Base-by-base conservation (phyloP, 2,329 filamentous ascomycete species). In the Albophoma yamanashiensis region DNA sequence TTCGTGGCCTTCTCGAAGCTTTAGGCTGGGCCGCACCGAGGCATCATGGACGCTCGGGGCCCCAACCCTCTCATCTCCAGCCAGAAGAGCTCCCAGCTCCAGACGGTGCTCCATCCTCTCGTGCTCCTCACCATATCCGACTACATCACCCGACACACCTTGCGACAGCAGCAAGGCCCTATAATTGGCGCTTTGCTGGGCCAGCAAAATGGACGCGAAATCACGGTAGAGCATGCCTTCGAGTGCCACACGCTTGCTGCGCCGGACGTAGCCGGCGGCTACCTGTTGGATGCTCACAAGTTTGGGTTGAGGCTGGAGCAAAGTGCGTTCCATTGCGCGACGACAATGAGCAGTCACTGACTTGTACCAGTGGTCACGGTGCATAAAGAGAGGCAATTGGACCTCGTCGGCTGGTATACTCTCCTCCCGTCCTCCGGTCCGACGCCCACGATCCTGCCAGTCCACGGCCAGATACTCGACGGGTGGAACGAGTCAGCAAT, bases 51-150 rank as follows among this genome's bases (percentile, higher is more conserved):
- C 60, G 73, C 77, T 62, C 64, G 72, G 62, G 64, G 62, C 61
- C 59, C 64, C 65, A 87, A 86, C 66, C 77, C 85, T 58, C 79
- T 90, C 63, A 71, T 91, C 55, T 89, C 87, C 7, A 80, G 79
- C 61, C 81, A 85, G 68, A 88, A 86, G 74, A 81, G 85, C 65
- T 82, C 83, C 50, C 90, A 94, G 73, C 84, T 95, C 53, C 88
- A 91, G 64, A 85, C 92, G 60, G 86, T 92, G 67, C 85, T 99
- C 22, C 94, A 99, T 70, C 94, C 94, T 34, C 87, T 99, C 56
- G 92, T 96, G 58, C 88, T 97, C 65, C 89, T 99, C 75, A 95
- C 89, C 65, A 94, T 99, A 68, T 96, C 93, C 67, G 94, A 99
- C 75, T 95, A 96, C 73, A 92, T 97, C 73, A 96, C 93, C 61